Base-by-base conservation (phyloP, 2,329 filamentous ascomycete genomes). In the Epichloe coenophiala region DNA sequence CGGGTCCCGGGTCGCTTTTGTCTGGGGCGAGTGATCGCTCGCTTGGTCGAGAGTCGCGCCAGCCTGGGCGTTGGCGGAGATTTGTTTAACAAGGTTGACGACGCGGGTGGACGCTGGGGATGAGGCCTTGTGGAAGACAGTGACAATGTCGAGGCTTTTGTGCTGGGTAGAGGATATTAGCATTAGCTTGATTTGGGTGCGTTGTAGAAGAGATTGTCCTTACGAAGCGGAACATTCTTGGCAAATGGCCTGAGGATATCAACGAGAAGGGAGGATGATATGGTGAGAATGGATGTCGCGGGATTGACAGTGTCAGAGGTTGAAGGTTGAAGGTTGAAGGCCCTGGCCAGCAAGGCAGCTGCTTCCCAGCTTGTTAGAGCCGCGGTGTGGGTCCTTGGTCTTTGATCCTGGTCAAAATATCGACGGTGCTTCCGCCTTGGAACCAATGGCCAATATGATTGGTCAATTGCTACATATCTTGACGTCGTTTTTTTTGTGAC, bases 81-180 rank as follows among this genome's bases (percentile, higher is more conserved):
- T 77, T 69, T 91, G 83, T 71, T 93, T 94, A 54, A 97, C 79
- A 49, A 95, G 71, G 41, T 79, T 83, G 54, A 84, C 79, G 35
- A 85, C 84, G 53, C 84, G 81, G 47, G 80, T 73, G 3, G 90
- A 96, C 56, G 84, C 76, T 21, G 84, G 78, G 49, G 79, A 78
- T 60, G 75, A 77, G 52, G 91, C 80, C 68, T 87, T 86, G 78
- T 96, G 90, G 76, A 97, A 98, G 74, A 98, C 83, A 54, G 91
- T 97, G 65, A 97, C 81, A 58, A 95, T 87, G 73, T 97, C 90
- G 68, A 87, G 78, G 58, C 84, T 78, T 75, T 88, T 90, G 70
- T 76, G 79, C 85, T 89, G 61, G n/a, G 39, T 33, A 19, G 15
- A n/a, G 43, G 19, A 23, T 49, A 39, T 17, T 17, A 17, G 5